A percentile compares a stretch with the other conserved stretches of the same genome.
Evolutionary conservation across 2,329 filamentous ascomycete genomes (phyloP).

Genomic region (Diaporthe helianthi): DNA sequence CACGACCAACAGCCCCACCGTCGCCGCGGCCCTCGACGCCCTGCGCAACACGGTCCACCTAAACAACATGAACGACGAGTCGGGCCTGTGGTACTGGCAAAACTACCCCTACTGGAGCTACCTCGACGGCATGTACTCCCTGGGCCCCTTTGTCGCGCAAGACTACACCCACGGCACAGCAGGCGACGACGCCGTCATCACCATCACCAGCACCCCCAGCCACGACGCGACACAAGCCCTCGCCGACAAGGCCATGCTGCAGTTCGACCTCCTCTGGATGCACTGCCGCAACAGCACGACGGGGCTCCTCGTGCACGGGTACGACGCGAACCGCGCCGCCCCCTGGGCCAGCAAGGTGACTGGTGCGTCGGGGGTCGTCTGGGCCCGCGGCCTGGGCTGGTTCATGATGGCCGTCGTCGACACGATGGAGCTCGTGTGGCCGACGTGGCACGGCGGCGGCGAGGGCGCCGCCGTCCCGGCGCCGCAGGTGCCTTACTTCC

Average conservation of each 20-base stretch:
- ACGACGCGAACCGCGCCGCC: conserved; percentile 54
- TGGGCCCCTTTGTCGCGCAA: conserved; percentile 45
- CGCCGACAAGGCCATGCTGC: conserved; percentile 51
- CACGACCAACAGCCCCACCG: fast-evolving
- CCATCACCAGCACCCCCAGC: background rate
- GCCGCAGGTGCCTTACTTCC: background rate
- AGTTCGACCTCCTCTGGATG: conserved; percentile 51
- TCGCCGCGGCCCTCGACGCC: background rate
- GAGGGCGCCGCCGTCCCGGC: too few species aligned
- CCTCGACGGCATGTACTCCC: conserved; percentile 57
- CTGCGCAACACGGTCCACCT: background rate
- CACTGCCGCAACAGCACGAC: conserved; percentile 48
- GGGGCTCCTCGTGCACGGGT: conserved; percentile 57
- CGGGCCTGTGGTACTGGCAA: conserved; percentile 44
- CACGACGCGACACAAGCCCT: conserved; percentile 37
- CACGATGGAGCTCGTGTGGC: conserved; percentile 42
- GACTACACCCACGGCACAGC: conserved; percentile 41
- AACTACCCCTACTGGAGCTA: conserved; percentile 56
- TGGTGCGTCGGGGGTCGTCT: conserved; percentile 58
- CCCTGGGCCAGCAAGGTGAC: conserved; percentile 56
- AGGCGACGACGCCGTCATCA: background rate
- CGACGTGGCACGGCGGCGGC: too few species aligned
- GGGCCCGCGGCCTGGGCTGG: conserved; percentile 54
- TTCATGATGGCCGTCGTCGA: conserved; percentile 43
- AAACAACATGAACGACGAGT: conserved; percentile 38